Percentiles rank a stretch among this genome's conserved stretches.
These are phyloP conservation scores for Coniochaeta sp. DNA, from an alignment of 2,329 filamentous ascomycete genomes.

Conservation along the genomic window DNA sequence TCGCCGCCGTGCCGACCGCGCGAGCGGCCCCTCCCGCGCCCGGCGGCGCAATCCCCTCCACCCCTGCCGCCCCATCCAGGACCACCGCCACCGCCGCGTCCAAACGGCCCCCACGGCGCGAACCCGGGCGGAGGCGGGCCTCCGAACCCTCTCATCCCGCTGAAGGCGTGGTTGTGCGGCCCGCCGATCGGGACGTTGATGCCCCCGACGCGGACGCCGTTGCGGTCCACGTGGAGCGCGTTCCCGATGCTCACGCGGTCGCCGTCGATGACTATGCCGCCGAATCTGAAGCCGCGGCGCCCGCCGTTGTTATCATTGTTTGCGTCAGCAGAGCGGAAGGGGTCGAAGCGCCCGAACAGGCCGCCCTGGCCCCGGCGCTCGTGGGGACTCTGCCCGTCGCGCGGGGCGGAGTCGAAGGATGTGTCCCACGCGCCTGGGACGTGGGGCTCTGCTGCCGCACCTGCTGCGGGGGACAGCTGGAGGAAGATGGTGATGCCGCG, in stretches of 20 bases:
- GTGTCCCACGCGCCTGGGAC: constrained; percentile 25
- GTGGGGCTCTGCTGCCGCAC: constrained; percentile 6
- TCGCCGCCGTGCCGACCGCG: constrained; percentile 3
- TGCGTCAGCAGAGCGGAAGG: constrained; percentile 3
- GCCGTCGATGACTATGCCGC: constrained; percentile 32
- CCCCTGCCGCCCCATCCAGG: neutral
- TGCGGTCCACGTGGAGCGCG: constrained; percentile 33
- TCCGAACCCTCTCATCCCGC: neutral
- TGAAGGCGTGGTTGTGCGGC: neutral
- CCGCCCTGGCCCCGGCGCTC: neutral
- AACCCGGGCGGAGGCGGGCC: neutral
- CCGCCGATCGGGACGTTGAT: neutral
- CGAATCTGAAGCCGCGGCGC: constrained; percentile 23
- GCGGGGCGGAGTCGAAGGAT: constrained; percentile 15
- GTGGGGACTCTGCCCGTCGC: constrained; percentile 2
- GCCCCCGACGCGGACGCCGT: constrained; percentile 37
- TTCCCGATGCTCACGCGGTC: constrained; percentile 35
- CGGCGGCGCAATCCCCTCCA: constrained; percentile 6
- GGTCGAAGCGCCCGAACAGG: neutral
- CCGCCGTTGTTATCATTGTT: neutral
- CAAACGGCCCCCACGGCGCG: constrained; percentile 4
- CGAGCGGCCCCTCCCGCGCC: constrained; percentile 8
- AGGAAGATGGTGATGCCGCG: constrained; percentile 37
- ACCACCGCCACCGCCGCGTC: neutral
- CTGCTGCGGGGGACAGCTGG: constrained; percentile 1